A percentile compares a stretch with the other conserved stretches of the same genome.
Evolutionary conservation across 805 yeast genomes (phyloP).

Genomic region (Yarrowia phangngaensis): DNA sequence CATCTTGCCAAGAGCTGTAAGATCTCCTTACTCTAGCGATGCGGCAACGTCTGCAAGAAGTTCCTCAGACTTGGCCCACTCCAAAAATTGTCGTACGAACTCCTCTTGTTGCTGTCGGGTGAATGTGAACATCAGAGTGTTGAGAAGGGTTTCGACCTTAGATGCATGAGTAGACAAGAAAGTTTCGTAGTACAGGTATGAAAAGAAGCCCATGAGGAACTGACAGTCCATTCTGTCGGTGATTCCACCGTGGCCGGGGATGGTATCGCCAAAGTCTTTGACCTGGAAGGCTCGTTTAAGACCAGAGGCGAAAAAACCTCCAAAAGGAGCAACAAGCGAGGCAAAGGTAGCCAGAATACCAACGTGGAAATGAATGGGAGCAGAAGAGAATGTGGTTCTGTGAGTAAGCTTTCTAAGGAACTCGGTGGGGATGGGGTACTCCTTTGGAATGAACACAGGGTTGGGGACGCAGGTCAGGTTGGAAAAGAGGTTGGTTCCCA

Average conservation of each 20-base stretch:
- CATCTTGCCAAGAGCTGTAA: too few species aligned
- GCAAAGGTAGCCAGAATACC: constrained; percentile 88
- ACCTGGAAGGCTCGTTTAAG: constrained; percentile 92
- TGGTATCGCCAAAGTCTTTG: constrained; percentile 96
- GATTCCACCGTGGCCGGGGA: constrained; percentile 98
- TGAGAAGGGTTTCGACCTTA: constrained; percentile 70
- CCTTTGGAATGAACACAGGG: constrained; percentile 82
- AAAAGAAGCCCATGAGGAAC: constrained; percentile 94
- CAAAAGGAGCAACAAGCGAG: constrained; percentile 95
- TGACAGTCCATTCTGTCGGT: constrained; percentile 98
- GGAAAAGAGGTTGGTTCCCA: constrained; percentile 55
- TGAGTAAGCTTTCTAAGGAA: constrained; percentile 52
- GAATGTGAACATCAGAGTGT: constrained; percentile 68
- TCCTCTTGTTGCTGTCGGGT: constrained; percentile 60
- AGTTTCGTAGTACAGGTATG: constrained; percentile 88
- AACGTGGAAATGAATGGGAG: constrained; percentile 89
- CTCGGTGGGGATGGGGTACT: constrained; percentile 64
- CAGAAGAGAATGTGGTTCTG: constrained; percentile 53
- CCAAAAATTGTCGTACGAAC: constrained; percentile 56
- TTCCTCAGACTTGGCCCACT: constrained; percentile 22
- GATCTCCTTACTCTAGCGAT: constrained; percentile 6
- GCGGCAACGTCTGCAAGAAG: constrained; percentile 9
- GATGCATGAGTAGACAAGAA: constrained; percentile 61
- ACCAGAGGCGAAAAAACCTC: constrained; percentile 98
- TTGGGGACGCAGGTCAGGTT: constrained; percentile 73